Evolutionary conservation across 129 eudicot genomes (phyloP).

Genomic region (Kitagawia praeruptora): DNA sequence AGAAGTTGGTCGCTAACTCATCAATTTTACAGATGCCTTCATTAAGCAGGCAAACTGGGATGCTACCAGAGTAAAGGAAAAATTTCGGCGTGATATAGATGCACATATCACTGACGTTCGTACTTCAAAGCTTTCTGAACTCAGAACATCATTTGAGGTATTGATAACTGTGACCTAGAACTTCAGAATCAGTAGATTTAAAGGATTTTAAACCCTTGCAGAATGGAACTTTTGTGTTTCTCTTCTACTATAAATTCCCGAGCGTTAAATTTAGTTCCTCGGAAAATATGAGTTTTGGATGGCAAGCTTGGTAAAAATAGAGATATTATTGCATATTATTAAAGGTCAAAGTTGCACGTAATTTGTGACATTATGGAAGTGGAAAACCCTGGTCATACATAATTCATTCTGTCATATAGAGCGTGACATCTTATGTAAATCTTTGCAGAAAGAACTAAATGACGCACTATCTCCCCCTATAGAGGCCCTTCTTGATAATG

Average conservation of each 20-base stretch:
- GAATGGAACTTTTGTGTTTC: background rate
- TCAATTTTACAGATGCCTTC: slow-evolving; percentile 37
- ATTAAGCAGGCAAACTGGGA: slow-evolving; percentile 71
- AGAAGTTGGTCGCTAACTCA: background rate
- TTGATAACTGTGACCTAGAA: background rate
- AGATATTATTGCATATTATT: background rate
- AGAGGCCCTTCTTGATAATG: slow-evolving; percentile 73
- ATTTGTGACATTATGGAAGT: background rate
- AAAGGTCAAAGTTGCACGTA: background rate
- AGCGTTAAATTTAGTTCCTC: background rate
- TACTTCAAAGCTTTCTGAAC: slow-evolving; percentile 49
- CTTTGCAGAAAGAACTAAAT: slow-evolving; percentile 51
- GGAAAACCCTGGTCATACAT: background rate
- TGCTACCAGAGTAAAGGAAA: slow-evolving; percentile 50
- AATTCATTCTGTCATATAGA: background rate
- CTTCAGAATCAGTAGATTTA: background rate
- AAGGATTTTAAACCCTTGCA: background rate
- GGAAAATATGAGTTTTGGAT: background rate
- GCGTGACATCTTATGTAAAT: slow-evolving; percentile 4
- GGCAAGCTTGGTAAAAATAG: background rate
- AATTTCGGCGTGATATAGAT: slow-evolving; percentile 62
- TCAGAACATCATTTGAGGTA: slow-evolving; percentile 60
- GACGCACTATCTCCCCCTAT: slow-evolving; percentile 72
- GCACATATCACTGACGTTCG: slow-evolving; percentile 52
- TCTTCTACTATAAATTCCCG: background rate